phyloP scores from a whole-genome alignment of 2,329 filamentous ascomycete genomes.

The Xylaria multiplex region DNA sequence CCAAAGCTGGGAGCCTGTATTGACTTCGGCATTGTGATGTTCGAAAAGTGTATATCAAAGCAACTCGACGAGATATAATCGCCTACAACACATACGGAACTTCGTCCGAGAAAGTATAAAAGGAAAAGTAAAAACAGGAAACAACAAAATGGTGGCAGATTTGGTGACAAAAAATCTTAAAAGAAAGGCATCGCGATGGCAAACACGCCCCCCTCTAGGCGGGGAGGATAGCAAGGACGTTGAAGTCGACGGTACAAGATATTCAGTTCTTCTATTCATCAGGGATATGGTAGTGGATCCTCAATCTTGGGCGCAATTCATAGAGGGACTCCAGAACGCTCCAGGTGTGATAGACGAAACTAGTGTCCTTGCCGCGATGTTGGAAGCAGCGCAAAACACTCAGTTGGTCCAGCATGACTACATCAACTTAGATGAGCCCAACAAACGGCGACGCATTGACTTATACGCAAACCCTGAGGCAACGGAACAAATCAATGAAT shows the following conservation, averaged over 20 bases:
- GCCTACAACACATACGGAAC: neutral
- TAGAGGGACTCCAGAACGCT: neutral
- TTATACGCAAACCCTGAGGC: slow-evolving; percentile 8
- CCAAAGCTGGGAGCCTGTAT: neutral
- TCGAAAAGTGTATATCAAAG: neutral
- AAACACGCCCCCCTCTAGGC: neutral
- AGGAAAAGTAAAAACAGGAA: neutral
- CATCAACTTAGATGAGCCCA: neutral
- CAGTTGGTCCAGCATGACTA: slow-evolving; percentile 14
- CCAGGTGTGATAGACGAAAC: neutral
- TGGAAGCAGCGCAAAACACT: neutral
- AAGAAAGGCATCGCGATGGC: slow-evolving; percentile 26
- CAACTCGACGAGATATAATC: neutral
- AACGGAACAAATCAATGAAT: neutral
- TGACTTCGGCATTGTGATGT: slow-evolving; percentile 1
- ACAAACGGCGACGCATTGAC: slow-evolving; percentile 8
- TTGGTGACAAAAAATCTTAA: slow-evolving; percentile 11
- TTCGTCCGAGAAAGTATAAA: neutral
- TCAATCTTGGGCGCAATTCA: neutral
- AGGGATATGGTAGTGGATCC: neutral
- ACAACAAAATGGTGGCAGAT: neutral
- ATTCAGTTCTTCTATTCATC: slow-evolving; percentile 20
- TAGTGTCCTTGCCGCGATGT: neutral
- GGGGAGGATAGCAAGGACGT: neutral
- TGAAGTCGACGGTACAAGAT: neutral